phyloP scores from a whole-genome alignment of 352 stramenopile genomes.

The Thraustotheca clavata region DNA sequence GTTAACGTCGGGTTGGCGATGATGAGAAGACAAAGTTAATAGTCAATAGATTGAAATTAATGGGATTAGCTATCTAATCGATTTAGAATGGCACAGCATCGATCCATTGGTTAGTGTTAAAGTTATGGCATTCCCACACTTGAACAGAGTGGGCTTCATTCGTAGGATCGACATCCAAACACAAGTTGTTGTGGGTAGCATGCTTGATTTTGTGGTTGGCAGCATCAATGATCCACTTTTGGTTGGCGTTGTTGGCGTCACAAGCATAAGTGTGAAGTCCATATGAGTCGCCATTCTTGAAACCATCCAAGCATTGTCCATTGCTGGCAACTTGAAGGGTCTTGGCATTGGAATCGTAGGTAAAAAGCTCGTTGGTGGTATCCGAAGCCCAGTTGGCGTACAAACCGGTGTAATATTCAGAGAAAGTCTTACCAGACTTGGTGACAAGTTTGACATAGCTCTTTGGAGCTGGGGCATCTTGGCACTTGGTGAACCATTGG shows the following conservation, averaged over 20 bases:
- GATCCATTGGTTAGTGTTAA: constrained; percentile 2
- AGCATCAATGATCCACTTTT: constrained; percentile 54
- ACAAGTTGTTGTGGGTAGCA: constrained; percentile 37
- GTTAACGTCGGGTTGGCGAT: no score
- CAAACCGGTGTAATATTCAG: not conserved
- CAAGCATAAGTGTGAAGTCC: constrained; percentile 46
- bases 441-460: constrained; percentile 10
- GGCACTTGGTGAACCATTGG: not conserved
- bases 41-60: not conserved
- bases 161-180: constrained; percentile 39
- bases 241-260: constrained; percentile 45
- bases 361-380: constrained; percentile 5
- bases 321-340: constrained; percentile 13
- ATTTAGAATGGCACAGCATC: not conserved
- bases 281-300: constrained; percentile 2
- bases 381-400: constrained; percentile 8
- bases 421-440: not conserved
- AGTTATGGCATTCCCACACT: constrained; percentile 5
- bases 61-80: not conserved
- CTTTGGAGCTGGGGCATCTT: not conserved
- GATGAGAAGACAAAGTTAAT: no score
- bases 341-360: constrained; percentile 2
- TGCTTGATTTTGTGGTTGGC: constrained; percentile 36
- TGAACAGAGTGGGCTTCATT: not conserved
- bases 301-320: constrained; percentile 24